phyloP scores from a whole-genome alignment of 108 stramenopile species.

The Skeletonema tropicum region DNA sequence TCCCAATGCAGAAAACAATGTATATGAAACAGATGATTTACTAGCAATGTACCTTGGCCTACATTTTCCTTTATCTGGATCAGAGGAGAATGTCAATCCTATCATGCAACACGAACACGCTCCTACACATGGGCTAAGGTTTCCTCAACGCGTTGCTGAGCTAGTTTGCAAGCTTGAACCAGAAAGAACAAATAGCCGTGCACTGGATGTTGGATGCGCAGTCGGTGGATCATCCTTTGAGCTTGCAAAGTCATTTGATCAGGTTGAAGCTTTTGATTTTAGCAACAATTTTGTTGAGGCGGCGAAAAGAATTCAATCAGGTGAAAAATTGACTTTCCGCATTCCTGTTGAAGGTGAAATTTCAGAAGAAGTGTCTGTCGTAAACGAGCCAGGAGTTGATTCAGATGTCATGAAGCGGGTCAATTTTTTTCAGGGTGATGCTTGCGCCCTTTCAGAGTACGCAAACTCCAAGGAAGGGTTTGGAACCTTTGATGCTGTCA shows the following conservation, averaged over 20 bases:
- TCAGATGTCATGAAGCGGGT: constrained; percentile 60
- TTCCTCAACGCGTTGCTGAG: constrained; percentile 75
- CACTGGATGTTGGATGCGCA: constrained; percentile 91
- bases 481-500: constrained; percentile 90
- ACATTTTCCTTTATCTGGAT: constrained; percentile 74
- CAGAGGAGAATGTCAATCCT: constrained; percentile 54
- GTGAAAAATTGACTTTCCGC: constrained; percentile 65
- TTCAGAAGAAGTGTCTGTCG: constrained; percentile 62
- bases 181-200: constrained; percentile 52
- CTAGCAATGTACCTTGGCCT: constrained; percentile 83
- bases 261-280: constrained; percentile 92
- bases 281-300: constrained; percentile 80
- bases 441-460: constrained; percentile 74
- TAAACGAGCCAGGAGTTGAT: constrained; percentile 63
- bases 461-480: constrained; percentile 41
- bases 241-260: constrained; percentile 82
- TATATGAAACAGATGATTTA: constrained; percentile 76
- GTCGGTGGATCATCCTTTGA: constrained; percentile 92
- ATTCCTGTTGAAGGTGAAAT: constrained; percentile 86
- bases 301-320: constrained; percentile 77
- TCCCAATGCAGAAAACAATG: constrained; percentile 35
- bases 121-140: constrained; percentile 66
- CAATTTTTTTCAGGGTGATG: constrained; percentile 88
- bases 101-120: constrained; percentile 64
- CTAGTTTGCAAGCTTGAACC: constrained; percentile 60